phyloP scores from a whole-genome alignment of 1,284 basidiomycete species.

The Hortiboletus rubellus region DNA sequence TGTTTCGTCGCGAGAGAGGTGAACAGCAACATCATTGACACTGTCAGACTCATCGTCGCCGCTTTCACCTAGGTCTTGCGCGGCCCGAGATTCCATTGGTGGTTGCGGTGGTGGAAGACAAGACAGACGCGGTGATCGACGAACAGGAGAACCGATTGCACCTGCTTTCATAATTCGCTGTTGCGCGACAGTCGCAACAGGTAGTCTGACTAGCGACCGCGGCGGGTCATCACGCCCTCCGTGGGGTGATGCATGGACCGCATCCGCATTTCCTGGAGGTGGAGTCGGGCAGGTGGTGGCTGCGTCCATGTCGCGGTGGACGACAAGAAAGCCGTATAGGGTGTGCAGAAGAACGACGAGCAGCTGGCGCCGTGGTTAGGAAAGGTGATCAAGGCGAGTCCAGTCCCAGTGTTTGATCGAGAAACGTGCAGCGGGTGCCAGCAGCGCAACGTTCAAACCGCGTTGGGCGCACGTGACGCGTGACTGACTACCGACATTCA shows the following conservation, averaged over 20 bases:
- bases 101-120: slow-evolving; percentile 34
- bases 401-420: slow-evolving; percentile 18
- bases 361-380: neutral
- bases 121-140: slow-evolving; percentile 54
- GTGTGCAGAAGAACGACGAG: neutral
- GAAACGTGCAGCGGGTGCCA: neutral
- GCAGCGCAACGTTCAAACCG: slow-evolving; percentile 24
- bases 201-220: slow-evolving; percentile 56
- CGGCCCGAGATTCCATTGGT: slow-evolving; percentile 16
- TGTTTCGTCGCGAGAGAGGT: slow-evolving; percentile 41
- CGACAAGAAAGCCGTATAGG: neutral
- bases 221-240: slow-evolving; percentile 55
- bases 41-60: slow-evolving; percentile 35
- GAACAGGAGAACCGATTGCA: slow-evolving; percentile 38
- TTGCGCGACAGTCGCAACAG: slow-evolving; percentile 36
- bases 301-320: slow-evolving; percentile 23
- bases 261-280: slow-evolving; percentile 38
- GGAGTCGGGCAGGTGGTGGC: slow-evolving; percentile 15
- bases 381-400: slow-evolving; percentile 1
- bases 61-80: slow-evolving; percentile 15
- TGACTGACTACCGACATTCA: neutral
- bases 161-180: slow-evolving; percentile 31
- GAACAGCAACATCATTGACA: slow-evolving; percentile 33
- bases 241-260: slow-evolving; percentile 38
- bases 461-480: slow-evolving; percentile 34